These are phyloP conservation scores for Aspergillus latus DNA, from an alignment of 2,329 filamentous ascomycete species.

Conservation along the genomic window DNA sequence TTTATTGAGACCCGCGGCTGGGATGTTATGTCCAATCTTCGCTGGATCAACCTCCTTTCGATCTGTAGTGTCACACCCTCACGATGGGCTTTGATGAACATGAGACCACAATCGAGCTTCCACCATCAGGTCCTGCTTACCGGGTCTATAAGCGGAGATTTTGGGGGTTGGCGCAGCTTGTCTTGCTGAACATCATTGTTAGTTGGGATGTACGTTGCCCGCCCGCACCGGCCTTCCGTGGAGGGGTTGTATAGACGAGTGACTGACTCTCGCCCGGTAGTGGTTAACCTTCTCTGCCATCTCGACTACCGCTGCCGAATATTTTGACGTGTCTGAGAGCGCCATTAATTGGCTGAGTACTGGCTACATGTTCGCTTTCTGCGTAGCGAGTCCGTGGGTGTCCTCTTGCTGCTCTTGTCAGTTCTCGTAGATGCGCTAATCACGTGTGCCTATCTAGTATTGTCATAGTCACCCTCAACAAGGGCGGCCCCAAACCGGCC, in stretches of 20 bases:
- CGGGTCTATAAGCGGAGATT: slow-evolving; percentile 80
- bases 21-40: not conserved
- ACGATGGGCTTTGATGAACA: slow-evolving; percentile 14
- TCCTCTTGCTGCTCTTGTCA: not conserved
- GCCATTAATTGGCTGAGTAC: slow-evolving; percentile 93
- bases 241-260: not conserved
- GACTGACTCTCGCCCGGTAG: slow-evolving; percentile 43
- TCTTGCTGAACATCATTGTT: slow-evolving; percentile 85
- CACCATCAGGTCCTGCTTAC: slow-evolving; percentile 36
- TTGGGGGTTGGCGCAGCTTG: slow-evolving; percentile 81
- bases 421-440: not conserved
- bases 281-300: slow-evolving; percentile 93
- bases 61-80: not conserved
- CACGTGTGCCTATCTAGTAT: slow-evolving; percentile 34
- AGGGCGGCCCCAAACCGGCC: slow-evolving; percentile 70
- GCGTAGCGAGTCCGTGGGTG: slow-evolving; percentile 64
- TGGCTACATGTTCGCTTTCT: slow-evolving; percentile 81
- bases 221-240: not conserved
- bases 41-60: not conserved
- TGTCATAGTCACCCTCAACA: slow-evolving; percentile 75
- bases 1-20: not conserved
- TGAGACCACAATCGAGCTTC: slow-evolving; percentile 10
- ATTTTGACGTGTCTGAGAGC: slow-evolving; percentile 72
- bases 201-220: slow-evolving; percentile 80
- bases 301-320: slow-evolving; percentile 68